These are phyloP conservation scores for Colletotrichum costaricense DNA, from an alignment of 2,329 filamentous ascomycete genomes.

Conservation along the genomic window DNA sequence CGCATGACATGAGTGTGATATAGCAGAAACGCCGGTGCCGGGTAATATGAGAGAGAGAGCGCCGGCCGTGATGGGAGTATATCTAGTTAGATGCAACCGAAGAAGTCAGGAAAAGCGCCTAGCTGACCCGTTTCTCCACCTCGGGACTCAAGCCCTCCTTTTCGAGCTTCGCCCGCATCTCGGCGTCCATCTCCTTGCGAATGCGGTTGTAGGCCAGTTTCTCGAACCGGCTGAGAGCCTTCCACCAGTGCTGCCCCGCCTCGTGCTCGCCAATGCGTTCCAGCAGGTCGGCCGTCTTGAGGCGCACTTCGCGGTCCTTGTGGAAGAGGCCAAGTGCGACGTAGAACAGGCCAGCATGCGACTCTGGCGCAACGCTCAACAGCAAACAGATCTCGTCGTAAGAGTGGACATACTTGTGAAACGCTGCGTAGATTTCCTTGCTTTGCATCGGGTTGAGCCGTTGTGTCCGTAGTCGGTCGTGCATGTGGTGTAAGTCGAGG, in stretches of 20 bases:
- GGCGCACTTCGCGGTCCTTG: slow-evolving; percentile 81
- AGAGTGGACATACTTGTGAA: slow-evolving; percentile 79
- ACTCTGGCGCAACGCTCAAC: slow-evolving; percentile 84
- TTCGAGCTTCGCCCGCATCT: slow-evolving; percentile 59
- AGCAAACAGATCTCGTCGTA: slow-evolving; percentile 90
- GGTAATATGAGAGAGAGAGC: neutral
- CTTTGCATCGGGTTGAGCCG: slow-evolving; percentile 81
- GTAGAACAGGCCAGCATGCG: slow-evolving; percentile 90
- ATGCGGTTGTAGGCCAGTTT: slow-evolving; percentile 87
- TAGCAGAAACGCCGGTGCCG: slow-evolving; percentile 13
- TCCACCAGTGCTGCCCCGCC: slow-evolving; percentile 94
- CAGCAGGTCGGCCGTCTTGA: slow-evolving; percentile 81
- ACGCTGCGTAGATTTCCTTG: slow-evolving; percentile 85
- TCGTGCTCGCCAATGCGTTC: slow-evolving; percentile 88
- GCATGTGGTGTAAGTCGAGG: slow-evolving; percentile 91
- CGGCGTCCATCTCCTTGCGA: slow-evolving; percentile 71
- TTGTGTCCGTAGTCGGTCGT: slow-evolving; percentile 88
- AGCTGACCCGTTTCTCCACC: slow-evolving; percentile 63
- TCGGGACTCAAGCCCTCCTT: slow-evolving; percentile 54
- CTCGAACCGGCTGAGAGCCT: slow-evolving; percentile 84
- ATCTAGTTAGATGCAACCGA: slow-evolving; percentile 25
- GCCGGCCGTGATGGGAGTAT: slow-evolving; percentile 14
- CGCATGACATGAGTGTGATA: neutral
- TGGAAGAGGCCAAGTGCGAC: slow-evolving; percentile 92
- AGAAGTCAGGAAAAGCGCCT: slow-evolving; percentile 33